These are phyloP conservation scores for Stachybotrys chartarum DNA, from an alignment of 2,329 filamentous ascomycete genomes.

Conservation along the genomic window DNA sequence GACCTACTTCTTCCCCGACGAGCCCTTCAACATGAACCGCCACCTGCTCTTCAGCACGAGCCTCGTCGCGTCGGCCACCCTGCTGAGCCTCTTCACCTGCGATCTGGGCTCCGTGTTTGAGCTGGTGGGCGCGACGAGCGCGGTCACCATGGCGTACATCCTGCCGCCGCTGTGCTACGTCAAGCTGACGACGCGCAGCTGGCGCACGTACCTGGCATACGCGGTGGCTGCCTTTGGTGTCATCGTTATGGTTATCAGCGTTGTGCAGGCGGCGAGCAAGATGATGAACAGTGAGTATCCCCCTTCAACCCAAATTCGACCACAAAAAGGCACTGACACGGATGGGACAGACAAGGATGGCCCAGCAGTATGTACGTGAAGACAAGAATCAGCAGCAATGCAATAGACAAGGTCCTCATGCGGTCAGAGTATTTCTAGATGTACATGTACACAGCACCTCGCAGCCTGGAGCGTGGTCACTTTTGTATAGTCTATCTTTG, in stretches of 20 bases:
- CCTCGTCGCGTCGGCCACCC: slow-evolving; percentile 73
- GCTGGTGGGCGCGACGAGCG: slow-evolving; percentile 89
- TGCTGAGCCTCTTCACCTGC: slow-evolving; percentile 76
- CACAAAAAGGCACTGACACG: too few species aligned
- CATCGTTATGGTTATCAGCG: slow-evolving; percentile 72
- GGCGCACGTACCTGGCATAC: slow-evolving; percentile 65
- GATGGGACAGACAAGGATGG: slow-evolving; percentile 14
- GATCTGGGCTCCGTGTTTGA: slow-evolving; percentile 94
- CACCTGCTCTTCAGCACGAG: slow-evolving; percentile 82
- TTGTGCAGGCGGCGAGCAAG: slow-evolving; percentile 66
- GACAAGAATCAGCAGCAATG: background rate
- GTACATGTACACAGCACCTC: background rate
- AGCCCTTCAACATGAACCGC: slow-evolving; percentile 71
- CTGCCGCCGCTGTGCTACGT: slow-evolving; percentile 92
- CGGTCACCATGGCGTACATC: slow-evolving; percentile 91
- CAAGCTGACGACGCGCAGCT: slow-evolving; percentile 73
- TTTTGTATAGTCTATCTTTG: background rate
- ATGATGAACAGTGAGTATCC: slow-evolving; percentile 43
- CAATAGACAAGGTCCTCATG: background rate
- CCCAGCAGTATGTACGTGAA: slow-evolving; percentile 14
- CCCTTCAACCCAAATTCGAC: background rate
- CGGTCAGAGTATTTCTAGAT: too few species aligned
- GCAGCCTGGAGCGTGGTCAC: background rate
- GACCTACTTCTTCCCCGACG: slow-evolving; percentile 66
- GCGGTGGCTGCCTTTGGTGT: slow-evolving; percentile 72